phyloP scores from a whole-genome alignment of 1,284 basidiomycete genomes.

The Moesziomyces globuligerus region DNA sequence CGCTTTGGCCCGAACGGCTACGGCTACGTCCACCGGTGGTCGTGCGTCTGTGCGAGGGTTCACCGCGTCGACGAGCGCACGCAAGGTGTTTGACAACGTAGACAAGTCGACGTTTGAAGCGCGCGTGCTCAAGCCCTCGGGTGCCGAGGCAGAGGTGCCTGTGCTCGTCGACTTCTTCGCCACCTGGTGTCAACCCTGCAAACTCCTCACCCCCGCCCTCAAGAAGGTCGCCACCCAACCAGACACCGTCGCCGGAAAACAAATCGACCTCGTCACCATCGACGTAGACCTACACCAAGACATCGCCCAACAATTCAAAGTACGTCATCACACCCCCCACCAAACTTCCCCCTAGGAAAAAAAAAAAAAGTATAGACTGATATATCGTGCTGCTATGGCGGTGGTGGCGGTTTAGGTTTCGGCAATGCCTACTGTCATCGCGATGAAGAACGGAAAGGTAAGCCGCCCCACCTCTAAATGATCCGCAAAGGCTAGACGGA shows the following conservation, averaged over 20 bases:
- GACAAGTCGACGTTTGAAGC: slow-evolving; percentile 13
- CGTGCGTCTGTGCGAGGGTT: slow-evolving; percentile 2
- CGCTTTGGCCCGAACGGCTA: no score
- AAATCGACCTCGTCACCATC: slow-evolving; percentile 49
- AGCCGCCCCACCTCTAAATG: background rate
- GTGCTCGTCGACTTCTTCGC: slow-evolving; percentile 59
- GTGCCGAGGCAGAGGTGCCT: slow-evolving; percentile 19
- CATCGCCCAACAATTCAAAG: slow-evolving; percentile 43
- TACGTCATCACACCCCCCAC: background rate
- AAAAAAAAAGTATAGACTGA: no score
- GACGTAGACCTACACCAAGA: slow-evolving; percentile 54
- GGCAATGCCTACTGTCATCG: slow-evolving; percentile 57
- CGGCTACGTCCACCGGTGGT: background rate
- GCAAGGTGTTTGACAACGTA: slow-evolving; percentile 33
- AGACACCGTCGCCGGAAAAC: slow-evolving; percentile 28
- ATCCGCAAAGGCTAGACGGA: no score
- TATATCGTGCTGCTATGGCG: no score
- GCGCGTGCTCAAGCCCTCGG: slow-evolving; percentile 17
- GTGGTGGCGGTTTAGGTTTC: no score
- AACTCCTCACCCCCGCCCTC: slow-evolving; percentile 53
- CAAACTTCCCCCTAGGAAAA: background rate
- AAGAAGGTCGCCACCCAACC: slow-evolving; percentile 42
- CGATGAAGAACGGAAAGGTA: slow-evolving; percentile 52
- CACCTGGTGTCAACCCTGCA: slow-evolving; percentile 60
- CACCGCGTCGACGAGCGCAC: background rate